These are phyloP conservation scores for Lepraria neglecta DNA, from an alignment of 495 filamentous ascomycete species.

Conservation along the genomic window DNA sequence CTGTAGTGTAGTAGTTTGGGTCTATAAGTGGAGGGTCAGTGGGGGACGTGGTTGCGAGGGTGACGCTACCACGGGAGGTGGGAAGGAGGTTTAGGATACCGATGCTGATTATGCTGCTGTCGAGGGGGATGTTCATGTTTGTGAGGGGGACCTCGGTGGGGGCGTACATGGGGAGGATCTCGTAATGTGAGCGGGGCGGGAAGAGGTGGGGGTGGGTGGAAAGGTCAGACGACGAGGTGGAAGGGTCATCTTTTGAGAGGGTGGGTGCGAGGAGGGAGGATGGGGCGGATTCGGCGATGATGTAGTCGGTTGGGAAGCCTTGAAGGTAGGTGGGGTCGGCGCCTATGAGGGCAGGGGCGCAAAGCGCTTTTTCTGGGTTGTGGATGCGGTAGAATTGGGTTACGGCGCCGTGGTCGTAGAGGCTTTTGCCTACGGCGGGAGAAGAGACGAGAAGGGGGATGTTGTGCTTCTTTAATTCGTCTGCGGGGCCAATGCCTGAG, in stretches of 20 bases:
- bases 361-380: conserved; percentile 33
- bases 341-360: conserved; percentile 33
- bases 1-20: conserved; percentile 39
- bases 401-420: conserved; percentile 40
- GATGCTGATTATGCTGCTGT: conserved; percentile 36
- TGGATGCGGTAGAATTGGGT: too few relatives aligned
- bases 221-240: conserved; percentile 17
- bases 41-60: conserved; percentile 34
- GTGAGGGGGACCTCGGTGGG: conserved; percentile 21
- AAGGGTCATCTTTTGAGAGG: conserved; percentile 15
- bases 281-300: conserved; percentile 30
- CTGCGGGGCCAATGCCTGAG: conserved; percentile 37
- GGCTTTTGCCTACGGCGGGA: conserved; percentile 35
- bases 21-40: conserved; percentile 35
- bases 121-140: conserved; percentile 23
- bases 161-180: conserved; percentile 29
- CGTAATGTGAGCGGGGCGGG: conserved; percentile 16
- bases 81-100: conserved; percentile 32
- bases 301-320: conserved; percentile 33
- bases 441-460: conserved; percentile 28
- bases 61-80: conserved; percentile 40
- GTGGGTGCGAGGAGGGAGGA: conserved; percentile 27
- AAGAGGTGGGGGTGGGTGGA: not conserved
- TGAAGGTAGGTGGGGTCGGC: conserved; percentile 28
- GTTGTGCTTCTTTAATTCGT: conserved; percentile 27